Evolutionary conservation across 208 protist species (phyloP).

Genomic region (Kentomonas sorsogonicus): DNA sequence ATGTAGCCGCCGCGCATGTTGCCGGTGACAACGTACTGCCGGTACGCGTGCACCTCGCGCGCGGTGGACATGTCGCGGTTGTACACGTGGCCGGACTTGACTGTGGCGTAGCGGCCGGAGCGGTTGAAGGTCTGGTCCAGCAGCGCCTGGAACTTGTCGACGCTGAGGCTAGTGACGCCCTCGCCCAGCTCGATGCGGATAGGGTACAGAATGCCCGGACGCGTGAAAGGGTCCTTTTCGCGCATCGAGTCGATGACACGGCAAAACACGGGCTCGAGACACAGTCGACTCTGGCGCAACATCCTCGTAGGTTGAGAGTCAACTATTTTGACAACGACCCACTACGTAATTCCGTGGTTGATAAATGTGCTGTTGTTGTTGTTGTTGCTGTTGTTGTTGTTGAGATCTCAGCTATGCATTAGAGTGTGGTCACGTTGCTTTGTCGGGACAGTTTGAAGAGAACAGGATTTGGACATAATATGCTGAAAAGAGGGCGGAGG

Average conservation of each 20-base stretch:
- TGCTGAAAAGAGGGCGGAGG: too few relatives aligned
- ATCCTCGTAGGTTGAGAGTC: too few relatives aligned
- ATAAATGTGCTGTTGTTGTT: too few relatives aligned
- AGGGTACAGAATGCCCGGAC: constrained; percentile 66
- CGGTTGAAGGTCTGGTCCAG: constrained; percentile 60
- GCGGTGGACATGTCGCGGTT: constrained; percentile 56
- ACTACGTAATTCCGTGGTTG: too few relatives aligned
- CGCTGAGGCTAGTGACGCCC: constrained; percentile 51
- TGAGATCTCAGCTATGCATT: too few relatives aligned
- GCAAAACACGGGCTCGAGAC: constrained; percentile 62
- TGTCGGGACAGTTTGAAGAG: too few relatives aligned
- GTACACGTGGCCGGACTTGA: constrained; percentile 67
- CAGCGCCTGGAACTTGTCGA: constrained; percentile 53
- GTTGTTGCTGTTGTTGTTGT: too few relatives aligned
- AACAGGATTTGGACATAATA: too few relatives aligned
- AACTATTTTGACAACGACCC: too few relatives aligned
- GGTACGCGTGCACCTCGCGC: constrained; percentile 56
- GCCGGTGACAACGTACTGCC: constrained; percentile 74
- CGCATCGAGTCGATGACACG: constrained; percentile 75
- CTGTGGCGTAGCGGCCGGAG: constrained; percentile 65
- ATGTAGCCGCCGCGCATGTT: constrained; percentile 85
- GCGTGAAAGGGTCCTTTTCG: constrained; percentile 52
- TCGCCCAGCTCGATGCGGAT: constrained; percentile 77
- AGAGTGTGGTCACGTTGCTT: too few relatives aligned
- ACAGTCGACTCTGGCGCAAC: constrained; percentile 13